Base-by-base conservation (phyloP, 169 alveolate species). In the Plasmodium billcollinsi region DNA sequence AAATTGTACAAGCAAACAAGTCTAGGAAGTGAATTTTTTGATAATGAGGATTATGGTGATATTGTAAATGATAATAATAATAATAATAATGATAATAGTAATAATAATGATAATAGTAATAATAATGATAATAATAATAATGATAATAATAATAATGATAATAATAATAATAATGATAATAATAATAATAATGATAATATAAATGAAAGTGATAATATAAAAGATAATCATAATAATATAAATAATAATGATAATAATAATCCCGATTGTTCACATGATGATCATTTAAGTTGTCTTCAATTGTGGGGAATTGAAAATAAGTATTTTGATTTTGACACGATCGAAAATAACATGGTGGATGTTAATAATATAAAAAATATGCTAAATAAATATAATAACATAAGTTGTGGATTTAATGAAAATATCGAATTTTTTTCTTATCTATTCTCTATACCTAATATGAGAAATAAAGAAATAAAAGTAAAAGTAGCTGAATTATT, bases 361-460 rank as follows among this genome's bases (percentile, higher is more conserved):
- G 45, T 66, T 49, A 49, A 50, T 52, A 61, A 47, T n/a, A 78
- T 78, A 50, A 78, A 70, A 47, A 78, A 54, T 56, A 78, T 78
- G 89, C 8, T 78, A 52, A 65, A 78, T 52, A 78, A 78, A 7
- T 58, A 78, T 59, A 78, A 66, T 71, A 21, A 65, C 65, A 43
- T 78, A 14, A 18, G 71, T 52, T 78, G 89, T 59, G 89, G 89
- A 2, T 54, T 65, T n/a, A 78, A 52, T 66, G 89, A 78, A 29
- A 66, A 78, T 5, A 78, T 78, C 47, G 89, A 45, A 47, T 26
- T 29, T 3, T 58, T 78, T 26, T 69, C 89, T n/a, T 78, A 78
- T 45, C 18, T 78, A 50, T 78, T 78, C n/a, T 78, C 89, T 26
- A 21, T 78, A 15, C 89, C 89, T 21, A 78, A 78, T 39, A 78